A percentile compares a stretch with the other conserved stretches of the same genome.
phyloP scores from a whole-genome alignment of 2,329 filamentous ascomycete genomes.

The Hypomyces perniciosus region DNA sequence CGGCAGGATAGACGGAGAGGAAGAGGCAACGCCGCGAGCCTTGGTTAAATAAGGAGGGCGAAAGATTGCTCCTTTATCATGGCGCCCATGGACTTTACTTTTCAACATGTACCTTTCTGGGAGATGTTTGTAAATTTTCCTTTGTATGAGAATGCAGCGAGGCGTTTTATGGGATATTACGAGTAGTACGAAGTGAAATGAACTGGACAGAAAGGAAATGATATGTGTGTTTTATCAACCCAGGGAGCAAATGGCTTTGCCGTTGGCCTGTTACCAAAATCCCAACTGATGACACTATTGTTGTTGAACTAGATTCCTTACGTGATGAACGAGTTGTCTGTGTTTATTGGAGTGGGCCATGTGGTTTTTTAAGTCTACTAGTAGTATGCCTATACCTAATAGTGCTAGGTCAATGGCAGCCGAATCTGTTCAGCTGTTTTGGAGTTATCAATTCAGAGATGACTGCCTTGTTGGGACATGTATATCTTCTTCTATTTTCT shows the following conservation, averaged over 20 bases:
- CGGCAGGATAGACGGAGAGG: conserved; percentile 16
- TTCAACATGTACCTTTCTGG: conserved; percentile 7
- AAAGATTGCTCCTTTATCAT: conserved; percentile 2
- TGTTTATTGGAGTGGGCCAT: too few species aligned
- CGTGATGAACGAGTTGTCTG: too few species aligned
- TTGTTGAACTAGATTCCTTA: too few species aligned
- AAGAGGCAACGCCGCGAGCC: conserved; percentile 38
- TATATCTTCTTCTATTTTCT: background rate
- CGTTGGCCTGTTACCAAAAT: too few species aligned
- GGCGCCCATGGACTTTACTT: background rate
- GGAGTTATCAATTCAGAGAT: too few species aligned
- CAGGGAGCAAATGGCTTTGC: background rate
- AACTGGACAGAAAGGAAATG: background rate
- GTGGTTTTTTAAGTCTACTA: too few species aligned
- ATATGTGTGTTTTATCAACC: background rate
- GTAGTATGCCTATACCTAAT: too few species aligned
- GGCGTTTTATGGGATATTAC: conserved; percentile 12
- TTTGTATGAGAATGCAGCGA: conserved; percentile 14
- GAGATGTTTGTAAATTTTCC: conserved; percentile 1
- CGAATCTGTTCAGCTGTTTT: too few species aligned
- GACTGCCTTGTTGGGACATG: background rate
- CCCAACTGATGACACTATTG: too few species aligned
- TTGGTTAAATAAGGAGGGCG: conserved; percentile 18
- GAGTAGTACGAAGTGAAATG: conserved; percentile 4
- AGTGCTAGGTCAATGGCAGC: too few species aligned